A percentile compares a stretch with the other conserved stretches of the same genome.
Conservation (phyloP, 2,329 filamentous ascomycete genomes). For the Trematosphaeria pertusa region DNA sequence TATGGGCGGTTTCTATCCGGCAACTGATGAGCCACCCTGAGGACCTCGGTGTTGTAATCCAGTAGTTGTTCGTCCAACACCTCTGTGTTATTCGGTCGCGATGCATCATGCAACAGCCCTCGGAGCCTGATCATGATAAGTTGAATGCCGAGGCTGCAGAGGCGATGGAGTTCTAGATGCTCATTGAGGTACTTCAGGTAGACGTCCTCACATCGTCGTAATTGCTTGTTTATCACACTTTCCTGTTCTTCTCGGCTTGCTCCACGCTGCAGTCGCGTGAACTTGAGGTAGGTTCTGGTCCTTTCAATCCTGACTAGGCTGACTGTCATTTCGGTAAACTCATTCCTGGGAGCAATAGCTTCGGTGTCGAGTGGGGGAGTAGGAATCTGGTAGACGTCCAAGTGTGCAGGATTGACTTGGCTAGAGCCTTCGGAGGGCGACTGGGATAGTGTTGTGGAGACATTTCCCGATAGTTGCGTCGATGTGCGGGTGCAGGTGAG, state of each 20-base stretch:
- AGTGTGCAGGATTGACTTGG: too few relatives aligned
- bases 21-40: constrained; percentile 16
- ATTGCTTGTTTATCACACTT: neutral
- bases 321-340: constrained; percentile 18
- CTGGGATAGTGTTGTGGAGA: too few relatives aligned
- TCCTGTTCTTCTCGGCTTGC: constrained; percentile 1
- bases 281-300: constrained; percentile 3
- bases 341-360: neutral
- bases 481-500: too few relatives aligned
- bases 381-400: too few relatives aligned
- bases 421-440: too few relatives aligned
- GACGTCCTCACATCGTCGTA: constrained; percentile 9
- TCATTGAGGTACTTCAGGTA: constrained; percentile 13
- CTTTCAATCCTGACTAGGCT: constrained; percentile 16
- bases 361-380: too few relatives aligned
- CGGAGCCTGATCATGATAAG: constrained; percentile 11
- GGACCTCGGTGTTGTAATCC: constrained; percentile 13
- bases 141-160: constrained; percentile 8
- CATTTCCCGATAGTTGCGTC: too few relatives aligned
- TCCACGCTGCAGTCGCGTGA: constrained; percentile 3
- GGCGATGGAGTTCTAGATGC: constrained; percentile 6
- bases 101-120: constrained; percentile 10
- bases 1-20: constrained; percentile 51
- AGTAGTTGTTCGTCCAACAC: constrained; percentile 5
- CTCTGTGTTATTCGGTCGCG: constrained; percentile 1